Base-by-base conservation (phyloP, 768 basidiomycete genomes). In the Serendipita indica region DNA sequence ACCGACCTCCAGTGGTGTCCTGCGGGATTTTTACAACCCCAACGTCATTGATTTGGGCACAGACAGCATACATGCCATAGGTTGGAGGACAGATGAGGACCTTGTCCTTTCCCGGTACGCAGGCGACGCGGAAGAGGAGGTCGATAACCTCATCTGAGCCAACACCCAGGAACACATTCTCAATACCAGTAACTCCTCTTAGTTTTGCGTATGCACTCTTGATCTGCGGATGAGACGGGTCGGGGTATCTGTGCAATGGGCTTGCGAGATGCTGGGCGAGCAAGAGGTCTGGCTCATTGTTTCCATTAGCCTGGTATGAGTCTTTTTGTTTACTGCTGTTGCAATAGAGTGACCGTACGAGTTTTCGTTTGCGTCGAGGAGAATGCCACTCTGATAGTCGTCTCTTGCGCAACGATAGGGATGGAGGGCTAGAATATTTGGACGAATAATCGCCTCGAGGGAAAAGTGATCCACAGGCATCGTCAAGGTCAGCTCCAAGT, bases 341-440 rank as follows among this genome's bases (percentile, higher is more conserved):
- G 75, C 72, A 34, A 97, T 84, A 1, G 88, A 83, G 67, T 89
- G 88, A 0, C 96, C 94, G 33, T 92, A 76, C 0, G 94, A 80
- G 68, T 99, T 98, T 74, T 99, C 96, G 71, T 99, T 99, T 13
- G 96, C 96, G 64, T 99, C 96, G 20, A 99, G 80, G 27, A 99
- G 80, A 65, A 97, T 84, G 22, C 93, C 93, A 2, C 80, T 73
- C 49, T 83, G 81, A 72, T 96, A 99, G 72, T 99, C 94, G 66
- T 99, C 94, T 46, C 96, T 77, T 0, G 96, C 96, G 65, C 92
- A 97, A 30, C 93, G 83, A 71, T 99, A 98, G 0, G 96, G 96
- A 49, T 83, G 82, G 13, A 99, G 75, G 0, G 88, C 73, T 49
- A 96, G 84, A 65, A 99, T 93, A 67, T 98, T 99, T 1, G 89